Evolutionary conservation across 176 grass and related monocot species (phyloP), one percentile per base, ranked within the genome.

Genomic region (Oryza glumipatula): DNA sequence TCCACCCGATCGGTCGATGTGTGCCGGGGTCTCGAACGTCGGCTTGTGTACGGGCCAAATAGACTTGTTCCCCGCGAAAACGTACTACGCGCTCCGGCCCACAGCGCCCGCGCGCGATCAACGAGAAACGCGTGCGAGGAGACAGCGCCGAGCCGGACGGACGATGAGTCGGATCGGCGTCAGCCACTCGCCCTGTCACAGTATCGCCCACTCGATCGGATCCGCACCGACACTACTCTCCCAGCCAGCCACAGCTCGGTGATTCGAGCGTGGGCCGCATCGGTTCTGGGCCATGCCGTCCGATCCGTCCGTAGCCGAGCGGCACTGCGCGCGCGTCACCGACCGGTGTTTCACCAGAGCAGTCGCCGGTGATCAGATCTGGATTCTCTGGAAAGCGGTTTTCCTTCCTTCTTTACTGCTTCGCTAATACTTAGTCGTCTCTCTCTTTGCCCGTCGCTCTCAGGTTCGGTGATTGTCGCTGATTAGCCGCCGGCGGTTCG

Each of bases 111-210:
- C 45, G 68, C 14, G 49, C 4, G 49, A 52, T 52, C 49, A 52
- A 52, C 49, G 3, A 4, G 49, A 16, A 52, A 52, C 49, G 9
- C 14, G 48, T 51, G 48, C 48, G 11, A 11, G 48, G 14, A 51
- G 48, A 51, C 11, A 51, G 19, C 45, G 45, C 10, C 11, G 45
- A 12, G 5, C 30, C 2, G 63, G 23, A 7, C 8, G 65, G 12
- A 6, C 12, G 52, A 56, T 56, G 78, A 54, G 8, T 79, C 61
- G 63, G 77, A 79, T 67, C 77, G 24, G 63, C 61, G 61, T 79
- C 61, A 47, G 24, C 9, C 43, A 11, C 41, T 23, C 63, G 0
- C 15, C 41, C 2, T 6, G 7, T 39, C 58, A 13, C 47, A 49
- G 47, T 49, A 1, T 15, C 54, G 3, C 48, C 51, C 51, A 19